phyloP scores from a whole-genome alignment of 106 monocot species.

The Allium cepa region DNA sequence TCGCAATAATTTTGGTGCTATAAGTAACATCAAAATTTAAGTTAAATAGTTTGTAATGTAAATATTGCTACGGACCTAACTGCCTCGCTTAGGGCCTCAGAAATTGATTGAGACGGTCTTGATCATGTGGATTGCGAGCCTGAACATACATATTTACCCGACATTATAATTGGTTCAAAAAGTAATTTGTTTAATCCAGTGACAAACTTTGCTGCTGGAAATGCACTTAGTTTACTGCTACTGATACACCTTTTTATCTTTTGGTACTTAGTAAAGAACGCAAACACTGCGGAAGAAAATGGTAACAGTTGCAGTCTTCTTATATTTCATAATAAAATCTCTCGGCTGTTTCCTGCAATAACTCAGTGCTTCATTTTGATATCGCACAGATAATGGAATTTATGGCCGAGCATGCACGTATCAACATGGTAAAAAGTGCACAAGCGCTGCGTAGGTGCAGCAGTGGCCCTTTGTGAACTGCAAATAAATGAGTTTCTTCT shows the following conservation, averaged over 20 bases:
- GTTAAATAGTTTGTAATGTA: too few species aligned
- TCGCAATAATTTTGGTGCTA: too few species aligned
- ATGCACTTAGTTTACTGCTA: neutral
- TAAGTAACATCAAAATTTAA: too few species aligned
- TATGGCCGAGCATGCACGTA: conserved; percentile 28
- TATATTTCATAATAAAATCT: neutral
- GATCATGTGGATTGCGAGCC: too few species aligned
- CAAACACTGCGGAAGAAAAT: conserved; percentile 20
- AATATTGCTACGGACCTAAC: too few species aligned
- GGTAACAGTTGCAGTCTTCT: conserved; percentile 3
- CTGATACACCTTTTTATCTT: neutral
- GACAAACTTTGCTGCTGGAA: neutral
- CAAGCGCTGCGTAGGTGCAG: conserved; percentile 18
- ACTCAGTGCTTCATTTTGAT: too few species aligned
- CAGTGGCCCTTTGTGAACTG: conserved; percentile 37
- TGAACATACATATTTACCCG: too few species aligned
- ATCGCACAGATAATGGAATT: conserved; percentile 26
- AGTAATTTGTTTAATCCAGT: too few species aligned
- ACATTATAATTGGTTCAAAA: too few species aligned
- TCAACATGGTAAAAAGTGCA: conserved; percentile 3
- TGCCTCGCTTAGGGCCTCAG: too few species aligned
- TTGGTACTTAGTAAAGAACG: conserved; percentile 11
- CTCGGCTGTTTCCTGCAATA: neutral
- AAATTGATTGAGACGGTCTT: too few species aligned
- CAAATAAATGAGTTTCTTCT: neutral